Evolutionary conservation across 805 yeast species (phyloP).

Genomic region (Debaryomyces maramus): DNA sequence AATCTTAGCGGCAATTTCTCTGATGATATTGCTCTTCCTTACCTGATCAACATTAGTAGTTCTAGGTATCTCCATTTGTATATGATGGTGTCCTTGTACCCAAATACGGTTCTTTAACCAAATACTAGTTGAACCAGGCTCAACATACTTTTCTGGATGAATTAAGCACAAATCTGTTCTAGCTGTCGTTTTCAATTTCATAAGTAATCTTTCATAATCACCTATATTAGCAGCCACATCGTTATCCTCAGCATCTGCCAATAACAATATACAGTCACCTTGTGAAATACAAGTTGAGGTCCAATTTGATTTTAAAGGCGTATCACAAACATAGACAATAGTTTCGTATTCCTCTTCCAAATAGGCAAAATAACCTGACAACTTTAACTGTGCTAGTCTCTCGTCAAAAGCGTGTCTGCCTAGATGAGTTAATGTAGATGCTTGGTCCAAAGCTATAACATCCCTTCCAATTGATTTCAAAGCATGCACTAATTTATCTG

Average conservation of each 20-base stretch:
- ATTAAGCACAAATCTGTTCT: conserved; percentile 81
- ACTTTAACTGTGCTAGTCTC: conserved; percentile 71
- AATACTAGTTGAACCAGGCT: conserved; percentile 77
- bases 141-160: conserved; percentile 80
- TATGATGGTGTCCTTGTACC: conserved; percentile 93
- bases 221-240: conserved; percentile 65
- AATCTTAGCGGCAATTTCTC: conserved; percentile 37
- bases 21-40: conserved; percentile 25
- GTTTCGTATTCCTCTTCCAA: conserved; percentile 86
- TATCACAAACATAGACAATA: conserved; percentile 87
- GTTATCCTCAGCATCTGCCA: conserved; percentile 79
- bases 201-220: conserved; percentile 76
- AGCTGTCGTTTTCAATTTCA: conserved; percentile 78
- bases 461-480: conserved; percentile 69
- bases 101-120: conserved; percentile 88
- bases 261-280: conserved; percentile 87
- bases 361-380: conserved; percentile 87
- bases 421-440: conserved; percentile 72
- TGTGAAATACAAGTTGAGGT: conserved; percentile 89
- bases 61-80: conserved; percentile 57
- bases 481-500: conserved; percentile 67
- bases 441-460: conserved; percentile 80
- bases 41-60: conserved; percentile 17
- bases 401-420: conserved; percentile 94
- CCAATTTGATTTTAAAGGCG: conserved; percentile 83